These are phyloP conservation scores for Sphaerulina vaccinii DNA, from an alignment of 2,329 filamentous ascomycete species.

Conservation along the genomic window DNA sequence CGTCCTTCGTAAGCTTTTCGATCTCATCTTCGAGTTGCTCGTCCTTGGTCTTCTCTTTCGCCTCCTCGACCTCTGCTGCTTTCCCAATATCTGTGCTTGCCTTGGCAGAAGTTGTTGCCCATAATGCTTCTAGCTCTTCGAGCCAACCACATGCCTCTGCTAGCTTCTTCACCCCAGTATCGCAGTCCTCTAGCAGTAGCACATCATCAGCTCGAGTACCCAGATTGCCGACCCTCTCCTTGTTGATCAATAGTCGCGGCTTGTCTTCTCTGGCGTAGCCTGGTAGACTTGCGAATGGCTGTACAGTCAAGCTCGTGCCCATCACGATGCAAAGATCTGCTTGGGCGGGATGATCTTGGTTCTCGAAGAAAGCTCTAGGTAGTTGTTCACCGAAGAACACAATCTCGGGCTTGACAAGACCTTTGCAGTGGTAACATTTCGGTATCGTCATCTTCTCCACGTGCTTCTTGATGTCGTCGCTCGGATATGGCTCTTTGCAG, in stretches of 20 bases:
- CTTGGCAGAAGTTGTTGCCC: constrained; percentile 64
- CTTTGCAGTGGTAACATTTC: constrained; percentile 67
- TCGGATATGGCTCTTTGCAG: constrained; percentile 71
- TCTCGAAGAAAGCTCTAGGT: constrained; percentile 64
- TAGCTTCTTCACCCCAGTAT: constrained; percentile 73
- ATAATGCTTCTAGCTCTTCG: constrained; percentile 75
- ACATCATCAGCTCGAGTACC: constrained; percentile 82
- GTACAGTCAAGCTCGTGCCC: constrained; percentile 83
- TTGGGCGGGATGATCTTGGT: constrained; percentile 53
- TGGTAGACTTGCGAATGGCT: constrained; percentile 84
- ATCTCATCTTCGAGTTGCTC: constrained; percentile 59
- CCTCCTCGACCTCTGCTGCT: constrained; percentile 15
- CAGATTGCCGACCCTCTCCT: constrained; percentile 75
- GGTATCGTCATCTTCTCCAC: constrained; percentile 69
- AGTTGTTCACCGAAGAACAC: constrained; percentile 86
- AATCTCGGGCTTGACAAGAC: constrained; percentile 89
- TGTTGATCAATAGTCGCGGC: constrained; percentile 83
- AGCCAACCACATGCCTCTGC: constrained; percentile 81
- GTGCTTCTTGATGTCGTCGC: constrained; percentile 69
- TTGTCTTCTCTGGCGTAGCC: constrained; percentile 58
- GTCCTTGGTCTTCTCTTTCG: constrained; percentile 48
- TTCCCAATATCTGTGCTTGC: constrained; percentile 47
- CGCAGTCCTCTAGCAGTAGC: constrained; percentile 76
- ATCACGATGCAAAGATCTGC: constrained; percentile 82
- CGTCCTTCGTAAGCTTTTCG: constrained; percentile 56